Base-by-base conservation (phyloP, 73 alveolate species). In the Blepharisma stoltei region DNA sequence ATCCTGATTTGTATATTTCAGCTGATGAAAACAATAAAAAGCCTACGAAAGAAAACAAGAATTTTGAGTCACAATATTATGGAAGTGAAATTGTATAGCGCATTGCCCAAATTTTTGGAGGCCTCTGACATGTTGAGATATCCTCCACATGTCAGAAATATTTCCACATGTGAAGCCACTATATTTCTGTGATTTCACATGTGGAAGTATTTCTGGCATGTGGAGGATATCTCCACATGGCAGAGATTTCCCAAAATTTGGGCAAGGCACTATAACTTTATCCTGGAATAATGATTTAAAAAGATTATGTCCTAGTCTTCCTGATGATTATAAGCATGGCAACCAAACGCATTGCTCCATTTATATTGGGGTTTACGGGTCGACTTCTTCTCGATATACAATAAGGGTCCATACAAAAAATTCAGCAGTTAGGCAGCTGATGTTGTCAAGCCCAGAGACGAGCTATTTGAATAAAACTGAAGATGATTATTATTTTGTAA, bases 1-100 rank as follows among this genome's bases (percentile, higher is more conserved):
- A 60, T 60, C 73, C 73, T 20, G 49, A 60, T 14, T 14, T 60
- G 37, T 60, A 20, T 38, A 25, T 60, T 25, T 14, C 73, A 32
- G 41, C 41, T 32, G 41, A 32, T 60, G 37, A 14, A 3, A 60
- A 60, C 5, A 14, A n/a, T 9, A 60, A n/a, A 60, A 60, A 25
- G 11, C 73, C 73, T 8, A 60, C 37, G 2, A 20, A n/a, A 14
- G 37, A 14, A 25, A 25, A 60, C 73, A 14, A 60, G 18, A n/a
- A 60, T n/a, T 60, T 60, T 25, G 23, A 18, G 46, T 14, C 73
- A 25, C 5, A 60, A 20, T 11, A 25, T 18, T 9, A 60, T 8
- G 45, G 45, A 0, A 60, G 45, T 25, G 37, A 25, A n/a, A 25
- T 14, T 14, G 45, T 60, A n/a, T n/a, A n/a, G n/a, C n/a, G n/a